phyloP scores from a whole-genome alignment of 306 rosid species.

The Pachyrhizus erosus region DNA sequence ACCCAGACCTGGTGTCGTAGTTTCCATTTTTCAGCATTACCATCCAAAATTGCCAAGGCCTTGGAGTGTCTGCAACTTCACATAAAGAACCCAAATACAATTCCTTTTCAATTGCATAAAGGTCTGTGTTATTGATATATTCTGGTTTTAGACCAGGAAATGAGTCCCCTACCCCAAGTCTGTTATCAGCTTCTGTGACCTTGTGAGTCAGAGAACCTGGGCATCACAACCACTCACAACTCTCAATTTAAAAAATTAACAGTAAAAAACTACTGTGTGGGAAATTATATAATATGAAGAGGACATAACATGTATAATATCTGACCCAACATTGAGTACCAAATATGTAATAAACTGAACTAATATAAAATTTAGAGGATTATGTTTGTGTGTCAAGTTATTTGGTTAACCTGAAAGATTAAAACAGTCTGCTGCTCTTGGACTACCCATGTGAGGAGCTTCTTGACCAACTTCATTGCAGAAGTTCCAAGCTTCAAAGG shows the following conservation, averaged over 20 bases:
- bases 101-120: slow-evolving; percentile 78
- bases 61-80: slow-evolving; percentile 62
- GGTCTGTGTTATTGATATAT: slow-evolving; percentile 54
- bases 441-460: slow-evolving; percentile 82
- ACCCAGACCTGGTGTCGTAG: slow-evolving; percentile 63
- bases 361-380: background rate
- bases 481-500: slow-evolving; percentile 91
- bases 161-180: slow-evolving; percentile 66
- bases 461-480: slow-evolving; percentile 90
- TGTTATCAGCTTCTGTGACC: slow-evolving; percentile 61
- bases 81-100: slow-evolving; percentile 70
- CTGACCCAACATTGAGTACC: background rate
- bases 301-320: background rate
- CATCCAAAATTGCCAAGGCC: slow-evolving; percentile 93
- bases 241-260: background rate
- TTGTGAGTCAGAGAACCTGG: slow-evolving; percentile 57
- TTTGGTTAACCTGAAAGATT: slow-evolving; percentile 62
- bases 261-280: background rate
- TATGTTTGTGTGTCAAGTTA: background rate
- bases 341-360: background rate
- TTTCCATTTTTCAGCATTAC: slow-evolving; percentile 89
- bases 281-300: background rate
- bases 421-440: slow-evolving; percentile 88
- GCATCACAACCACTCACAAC: slow-evolving; percentile 34
- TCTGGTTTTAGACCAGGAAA: slow-evolving; percentile 49